Evolutionary conservation across 208 protist genomes (phyloP), one percentile per base, ranked within the genome.

Genomic region (Crithidia bombi): DNA sequence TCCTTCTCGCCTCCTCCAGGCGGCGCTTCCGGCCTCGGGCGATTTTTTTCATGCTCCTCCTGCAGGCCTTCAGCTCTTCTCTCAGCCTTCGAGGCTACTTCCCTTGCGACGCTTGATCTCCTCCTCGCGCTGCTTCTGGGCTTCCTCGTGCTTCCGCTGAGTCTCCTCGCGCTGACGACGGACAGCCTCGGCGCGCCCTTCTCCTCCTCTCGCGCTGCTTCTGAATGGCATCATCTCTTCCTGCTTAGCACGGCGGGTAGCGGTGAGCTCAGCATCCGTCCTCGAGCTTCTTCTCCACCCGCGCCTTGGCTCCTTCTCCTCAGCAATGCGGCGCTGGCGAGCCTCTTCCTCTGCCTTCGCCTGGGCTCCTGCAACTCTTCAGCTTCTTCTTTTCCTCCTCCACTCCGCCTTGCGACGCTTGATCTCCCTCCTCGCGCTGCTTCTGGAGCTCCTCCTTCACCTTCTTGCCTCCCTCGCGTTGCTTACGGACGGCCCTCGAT

Each of bases 361-460:
- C 26, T 65, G 62, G 38, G 76, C 58, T 85, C 69, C 70, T 79
- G 62, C 32, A 74, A 43, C 66, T 85, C 69, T 79, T 78, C 43
- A 75, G 59, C 43, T 57, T 56, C 71, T 75, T 44, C 69, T 62
- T 70, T 58, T 81, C 75, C 7, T 47, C 57, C 35, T 81, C 75
- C 17, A 69, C 10, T 25, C 47, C 64, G 70, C 62, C 47, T 78
- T 73, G 21, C 64, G 69, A 57, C 66, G 71, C 77, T 82, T 82
- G 49, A 78, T 73, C 63, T 82, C 71, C n/a, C 62, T 82, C 73
- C 41, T 75, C 71, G 36, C 68, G 65, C 67, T 79, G 51, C 68
- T 69, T 72, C 46, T 75, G 66, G 46, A 47, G 30, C 51, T 81
- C 75, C 51, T 85, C 75, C 64, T 66, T 69, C 36, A 70, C 43